phyloP scores from a whole-genome alignment of 2,329 filamentous ascomycete species.

The Aspergillus melleus region DNA sequence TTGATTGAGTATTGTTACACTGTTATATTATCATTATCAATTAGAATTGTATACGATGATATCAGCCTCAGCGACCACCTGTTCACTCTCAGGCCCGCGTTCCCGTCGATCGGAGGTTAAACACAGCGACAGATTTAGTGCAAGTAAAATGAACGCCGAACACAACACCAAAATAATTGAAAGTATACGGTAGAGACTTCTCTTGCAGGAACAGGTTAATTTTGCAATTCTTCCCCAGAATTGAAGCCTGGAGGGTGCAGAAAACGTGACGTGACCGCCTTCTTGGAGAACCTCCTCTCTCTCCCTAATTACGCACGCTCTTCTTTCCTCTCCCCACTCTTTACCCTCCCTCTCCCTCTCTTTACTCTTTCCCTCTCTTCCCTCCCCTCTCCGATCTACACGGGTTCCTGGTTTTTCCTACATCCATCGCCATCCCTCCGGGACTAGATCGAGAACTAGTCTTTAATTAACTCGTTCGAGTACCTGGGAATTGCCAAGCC shows the following conservation, averaged over 20 bases:
- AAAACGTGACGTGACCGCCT: slow-evolving; percentile 17
- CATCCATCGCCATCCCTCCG: background rate
- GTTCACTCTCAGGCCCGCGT: background rate
- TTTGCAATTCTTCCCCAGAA: background rate
- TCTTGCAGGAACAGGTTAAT: background rate
- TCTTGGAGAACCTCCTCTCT: slow-evolving; percentile 1
- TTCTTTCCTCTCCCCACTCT: slow-evolving; percentile 1
- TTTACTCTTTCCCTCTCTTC: background rate
- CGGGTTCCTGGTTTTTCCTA: background rate
- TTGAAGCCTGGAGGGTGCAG: slow-evolving; percentile 3
- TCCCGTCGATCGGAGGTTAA: background rate
- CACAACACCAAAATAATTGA: background rate
- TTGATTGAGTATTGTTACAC: too few species aligned
- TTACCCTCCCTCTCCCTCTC: slow-evolving; percentile 2
- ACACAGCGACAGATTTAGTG: too few species aligned
- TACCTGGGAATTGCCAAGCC: slow-evolving; percentile 20
- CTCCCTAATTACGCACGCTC: slow-evolving; percentile 4
- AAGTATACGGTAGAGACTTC: background rate
- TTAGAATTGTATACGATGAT: too few species aligned
- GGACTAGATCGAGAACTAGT: background rate
- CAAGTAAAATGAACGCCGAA: background rate
- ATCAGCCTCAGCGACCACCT: background rate
- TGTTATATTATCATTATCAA: too few species aligned
- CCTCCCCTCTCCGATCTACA: background rate
- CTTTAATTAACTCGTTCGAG: background rate